A percentile compares a stretch with the other conserved stretches of the same genome.
phyloP scores from a whole-genome alignment of 2,329 filamentous ascomycete genomes.

The Aspergillus persii region DNA sequence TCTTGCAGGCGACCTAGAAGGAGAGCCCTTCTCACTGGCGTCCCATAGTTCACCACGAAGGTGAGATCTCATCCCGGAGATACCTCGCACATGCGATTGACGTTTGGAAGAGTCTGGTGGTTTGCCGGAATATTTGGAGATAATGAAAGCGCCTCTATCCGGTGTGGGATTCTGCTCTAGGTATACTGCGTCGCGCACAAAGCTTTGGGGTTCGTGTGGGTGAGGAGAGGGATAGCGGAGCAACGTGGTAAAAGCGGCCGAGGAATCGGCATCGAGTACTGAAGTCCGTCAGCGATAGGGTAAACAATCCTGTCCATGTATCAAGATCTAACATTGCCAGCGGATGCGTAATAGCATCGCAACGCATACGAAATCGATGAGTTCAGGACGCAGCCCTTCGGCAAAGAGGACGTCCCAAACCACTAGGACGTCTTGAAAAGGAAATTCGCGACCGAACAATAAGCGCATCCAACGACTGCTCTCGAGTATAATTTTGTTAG shows the following conservation, averaged over 20 bases:
- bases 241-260: conserved; percentile 74
- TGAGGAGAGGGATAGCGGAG: conserved; percentile 75
- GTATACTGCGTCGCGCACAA: conserved; percentile 78
- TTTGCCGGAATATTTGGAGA: conserved; percentile 48
- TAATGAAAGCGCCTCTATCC: conserved; percentile 44
- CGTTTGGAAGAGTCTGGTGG: conserved; percentile 35
- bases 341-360: conserved; percentile 90
- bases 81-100: conserved; percentile 19
- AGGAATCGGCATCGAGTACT: conserved; percentile 88
- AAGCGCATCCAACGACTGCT: conserved; percentile 78
- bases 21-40: conserved; percentile 31
- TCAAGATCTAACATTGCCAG: conserved; percentile 68
- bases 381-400: conserved; percentile 72
- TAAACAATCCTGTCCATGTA: neutral
- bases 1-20: conserved; percentile 36
- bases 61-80: conserved; percentile 19
- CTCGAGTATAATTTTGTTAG: conserved; percentile 11
- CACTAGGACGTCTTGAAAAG: conserved; percentile 76
- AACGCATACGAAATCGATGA: conserved; percentile 88
- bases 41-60: conserved; percentile 30
- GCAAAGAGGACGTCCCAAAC: conserved; percentile 93
- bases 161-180: conserved; percentile 44
- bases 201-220: conserved; percentile 68
- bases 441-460: conserved; percentile 88
- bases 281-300: conserved; percentile 11